phyloP scores from a whole-genome alignment of 78 protist species.

The Dictyostelium purpureum region DNA sequence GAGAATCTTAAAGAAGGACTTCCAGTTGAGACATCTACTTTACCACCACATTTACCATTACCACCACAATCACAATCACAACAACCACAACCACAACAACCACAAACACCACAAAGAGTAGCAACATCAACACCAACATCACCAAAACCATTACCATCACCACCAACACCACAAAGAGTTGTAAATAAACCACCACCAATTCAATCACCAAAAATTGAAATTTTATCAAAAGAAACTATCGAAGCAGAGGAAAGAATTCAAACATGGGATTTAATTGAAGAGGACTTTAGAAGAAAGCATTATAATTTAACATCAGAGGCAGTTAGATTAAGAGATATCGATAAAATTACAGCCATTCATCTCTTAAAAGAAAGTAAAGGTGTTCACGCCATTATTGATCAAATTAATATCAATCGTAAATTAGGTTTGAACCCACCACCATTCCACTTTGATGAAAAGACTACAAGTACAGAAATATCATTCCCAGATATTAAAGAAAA shows the following conservation, averaged over 20 bases:
- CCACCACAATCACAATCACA: neutral
- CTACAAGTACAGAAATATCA: neutral
- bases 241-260: slow-evolving; percentile 48
- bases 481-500: slow-evolving; percentile 30
- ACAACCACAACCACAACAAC: slow-evolving; percentile 24
- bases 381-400: slow-evolving; percentile 36
- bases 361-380: slow-evolving; percentile 38
- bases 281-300: slow-evolving; percentile 32
- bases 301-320: slow-evolving; percentile 38
- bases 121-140: neutral
- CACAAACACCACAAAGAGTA: neutral
- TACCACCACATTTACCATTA: slow-evolving; percentile 30
- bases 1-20: slow-evolving; percentile 29
- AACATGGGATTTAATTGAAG: slow-evolving; percentile 66
- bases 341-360: slow-evolving; percentile 8
- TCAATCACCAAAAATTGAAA: slow-evolving; percentile 15
- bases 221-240: slow-evolving; percentile 22
- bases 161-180: neutral
- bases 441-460: slow-evolving; percentile 37
- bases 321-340: slow-evolving; percentile 25
- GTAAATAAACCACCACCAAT: neutral
- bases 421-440: slow-evolving; percentile 19
- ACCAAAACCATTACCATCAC: neutral
- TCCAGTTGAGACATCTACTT: slow-evolving; percentile 16
- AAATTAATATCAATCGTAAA: neutral